A percentile compares a stretch with the other conserved stretches of the same genome.
Conservation (phyloP, 1,139 yeast genomes). For the Ogataea hybrid region DNA sequence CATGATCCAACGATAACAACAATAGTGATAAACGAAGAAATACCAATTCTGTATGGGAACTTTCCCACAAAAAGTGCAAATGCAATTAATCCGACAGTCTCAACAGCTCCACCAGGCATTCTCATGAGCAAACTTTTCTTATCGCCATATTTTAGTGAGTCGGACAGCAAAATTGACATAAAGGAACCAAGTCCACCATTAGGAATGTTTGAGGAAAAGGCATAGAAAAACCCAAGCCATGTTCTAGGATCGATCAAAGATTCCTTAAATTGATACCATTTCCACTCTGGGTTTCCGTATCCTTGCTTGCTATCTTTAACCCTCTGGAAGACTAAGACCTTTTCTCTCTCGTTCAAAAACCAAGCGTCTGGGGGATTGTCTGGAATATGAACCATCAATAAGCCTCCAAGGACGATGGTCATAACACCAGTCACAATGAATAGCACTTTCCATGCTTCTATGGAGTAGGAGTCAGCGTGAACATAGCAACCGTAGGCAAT, state of each 20-base stretch:
- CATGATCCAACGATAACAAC: conserved; percentile 47
- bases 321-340: conserved; percentile 36
- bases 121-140: conserved; percentile 33
- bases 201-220: conserved; percentile 34
- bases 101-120: conserved; percentile 37
- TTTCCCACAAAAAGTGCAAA: background rate
- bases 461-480: conserved; percentile 30
- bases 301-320: conserved; percentile 39
- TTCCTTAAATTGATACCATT: conserved; percentile 40
- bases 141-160: conserved; percentile 20
- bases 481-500: conserved; percentile 46
- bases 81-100: background rate
- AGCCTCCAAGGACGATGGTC: conserved; percentile 42
- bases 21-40: background rate
- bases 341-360: conserved; percentile 38
- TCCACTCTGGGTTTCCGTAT: conserved; percentile 42
- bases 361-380: conserved; percentile 40
- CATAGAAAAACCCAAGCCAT: conserved; percentile 36
- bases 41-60: background rate
- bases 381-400: conserved; percentile 38
- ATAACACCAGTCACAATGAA: conserved; percentile 49
- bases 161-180: conserved; percentile 24
- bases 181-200: conserved; percentile 39
- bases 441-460: conserved; percentile 46
- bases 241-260: conserved; percentile 41